Evolutionary conservation across 495 filamentous ascomycete species (phyloP).

Genomic region (Baudoinia panamericana): DNA sequence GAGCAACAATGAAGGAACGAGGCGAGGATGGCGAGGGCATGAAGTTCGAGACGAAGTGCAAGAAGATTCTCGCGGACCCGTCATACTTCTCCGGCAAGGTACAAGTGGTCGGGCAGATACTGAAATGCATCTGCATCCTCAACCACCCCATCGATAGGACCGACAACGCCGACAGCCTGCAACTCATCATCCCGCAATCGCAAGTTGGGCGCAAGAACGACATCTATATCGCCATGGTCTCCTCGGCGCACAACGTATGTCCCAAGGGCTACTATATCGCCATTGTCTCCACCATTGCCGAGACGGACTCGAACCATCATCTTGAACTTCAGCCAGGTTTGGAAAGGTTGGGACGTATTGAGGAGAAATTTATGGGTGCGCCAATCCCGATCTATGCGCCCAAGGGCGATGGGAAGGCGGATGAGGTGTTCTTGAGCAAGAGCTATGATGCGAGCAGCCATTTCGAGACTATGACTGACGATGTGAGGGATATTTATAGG

Average conservation of each 20-base stretch:
- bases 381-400: constrained; percentile 92
- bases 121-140: constrained; percentile 94
- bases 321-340: constrained; percentile 87
- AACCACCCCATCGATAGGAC: constrained; percentile 87
- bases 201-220: constrained; percentile 93
- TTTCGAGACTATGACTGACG: constrained; percentile 91
- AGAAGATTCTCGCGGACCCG: constrained; percentile 91
- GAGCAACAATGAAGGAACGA: constrained; percentile 83
- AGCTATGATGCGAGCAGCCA: constrained; percentile 96
- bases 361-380: constrained; percentile 93
- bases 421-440: constrained; percentile 94
- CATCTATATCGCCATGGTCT: constrained; percentile 96
- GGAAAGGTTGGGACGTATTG: constrained; percentile 81
- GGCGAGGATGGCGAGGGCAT: constrained; percentile 65
- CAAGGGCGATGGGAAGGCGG: constrained; percentile 66
- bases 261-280: constrained; percentile 98
- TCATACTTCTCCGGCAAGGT: constrained; percentile 91
- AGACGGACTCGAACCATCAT: constrained; percentile 84
- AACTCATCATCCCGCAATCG: constrained; percentile 94
- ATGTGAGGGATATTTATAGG: constrained; percentile 86
- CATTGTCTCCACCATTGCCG: constrained; percentile 94
- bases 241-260: constrained; percentile 93
- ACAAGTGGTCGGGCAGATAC: constrained; percentile 70
- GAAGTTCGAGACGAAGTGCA: constrained; percentile 90
- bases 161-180: constrained; percentile 76